Evolutionary conservation across 306 rosid genomes (phyloP), one percentile per base, ranked within the genome.

Genomic region (Begonia fuchsioides): DNA sequence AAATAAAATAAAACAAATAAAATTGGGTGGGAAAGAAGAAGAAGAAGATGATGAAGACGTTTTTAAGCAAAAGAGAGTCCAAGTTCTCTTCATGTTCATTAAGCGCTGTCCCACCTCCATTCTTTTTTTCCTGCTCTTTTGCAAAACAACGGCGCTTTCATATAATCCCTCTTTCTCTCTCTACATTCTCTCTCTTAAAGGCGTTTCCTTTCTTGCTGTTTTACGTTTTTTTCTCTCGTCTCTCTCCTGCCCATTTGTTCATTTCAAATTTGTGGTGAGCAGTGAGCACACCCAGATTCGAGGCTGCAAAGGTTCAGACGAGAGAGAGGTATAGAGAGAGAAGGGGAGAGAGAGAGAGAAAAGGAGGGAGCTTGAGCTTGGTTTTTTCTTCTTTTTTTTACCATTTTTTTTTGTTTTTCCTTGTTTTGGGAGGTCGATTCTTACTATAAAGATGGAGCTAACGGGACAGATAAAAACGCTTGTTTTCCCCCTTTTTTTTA

Each of bases 31-130:
- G 35, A 26, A 26, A 8, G 32, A 26, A 26, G 32, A n/a, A n/a
- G 35, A 26, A 26, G 8, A 26, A 17, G 49, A 54, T 8, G 39
- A 54, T n/a, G n/a, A n/a, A 13, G 62, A 47, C 47, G 40, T 57
- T 47, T 47, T 38, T 17, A 47, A 38, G 53, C 62, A 57, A 12
- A 69, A 81, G 76, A 47, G 94, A 76, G 99, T 92, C 98, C 49
- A 92, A 82, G 99, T 92, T 92, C 99, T 57, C 93, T 74, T 82
- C 94, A 92, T 82, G 88, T 92, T 67, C 53, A 45, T 58, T 20
- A n/a, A 11, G 54, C 2, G 68, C 55, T 83, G 96, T 83, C 12
- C 72, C 98, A n/a, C n/a, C n/a, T n/a, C 83, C 43, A 62, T 47
- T 26, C 56, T 58, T 53, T 12, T 6, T 43, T 39, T 9, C 13